Evolutionary conservation across 2,329 filamentous ascomycete species (phyloP), one percentile per base, ranked within the genome.

Genomic region (Aspergillus transmontanensis): DNA sequence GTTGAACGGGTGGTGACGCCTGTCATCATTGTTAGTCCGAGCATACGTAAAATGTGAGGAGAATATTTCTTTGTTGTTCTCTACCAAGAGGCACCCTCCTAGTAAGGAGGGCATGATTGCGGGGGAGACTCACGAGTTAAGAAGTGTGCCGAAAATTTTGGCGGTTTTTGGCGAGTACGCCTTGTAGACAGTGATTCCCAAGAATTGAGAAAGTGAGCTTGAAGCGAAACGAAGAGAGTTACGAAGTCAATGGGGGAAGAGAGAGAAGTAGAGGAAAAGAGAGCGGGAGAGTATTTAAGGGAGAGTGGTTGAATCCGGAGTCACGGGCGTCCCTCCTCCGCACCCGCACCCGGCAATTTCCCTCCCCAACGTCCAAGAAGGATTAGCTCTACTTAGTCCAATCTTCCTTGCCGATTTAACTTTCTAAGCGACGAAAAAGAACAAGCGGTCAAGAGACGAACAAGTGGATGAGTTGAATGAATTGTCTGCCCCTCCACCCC

Each of bases 91-190:
- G 16, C 4, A 26, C 1, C 23, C 23, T 5, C 23, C 14, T 6
- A 16, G 21, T 43, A n/a, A 39, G 30, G 51, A 10, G 58, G 36
- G 41, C 23, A 54, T 48, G 32, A 43, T 11, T 9, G 45, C 7
- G 23, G 26, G 66, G 59, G 46, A 36, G 34, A 83, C 93, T 80
- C 87, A 97, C 94, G 93, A 97, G 88, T 95, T 95, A 73, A 97
- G 90, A 75, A 96, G 90, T 84, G 96, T 97, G 86, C 93, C 94
- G 90, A 97, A 97, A 94, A 93, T 97, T 84, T 92, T 97, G 92
- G 87, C 90, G 89, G 84, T 86, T 72, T 76, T 77, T 68, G 71
- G 76, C 82, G 89, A 90, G 83, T 87, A 88, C 85, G 75, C 80
- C 83, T 78, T 80, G 72, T 66, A 69, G 82, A 82, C 70, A 71